Evolutionary conservation across 2,329 filamentous ascomycete genomes (phyloP), one percentile per base, ranked within the genome.

Genomic region (Cephalotrichum gorgonifer): DNA sequence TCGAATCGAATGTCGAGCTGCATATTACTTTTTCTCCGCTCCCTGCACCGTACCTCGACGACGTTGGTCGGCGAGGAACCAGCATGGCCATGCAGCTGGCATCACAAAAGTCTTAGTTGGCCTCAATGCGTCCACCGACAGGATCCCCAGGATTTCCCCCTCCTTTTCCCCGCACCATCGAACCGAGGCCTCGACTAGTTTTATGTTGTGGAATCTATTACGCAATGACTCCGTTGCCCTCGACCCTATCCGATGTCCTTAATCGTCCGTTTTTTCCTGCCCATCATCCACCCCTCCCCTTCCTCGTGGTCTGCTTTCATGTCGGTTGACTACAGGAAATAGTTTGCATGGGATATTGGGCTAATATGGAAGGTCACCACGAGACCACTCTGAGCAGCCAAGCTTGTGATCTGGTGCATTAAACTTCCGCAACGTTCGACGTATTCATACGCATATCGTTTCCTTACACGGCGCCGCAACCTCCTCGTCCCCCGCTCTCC

Each of bases 151-250:
- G 17, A 39, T 22, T 39, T n/a, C n/a, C n/a, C n/a, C n/a, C n/a
- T n/a, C n/a, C 35, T 6, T 20, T 20, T 22, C 17, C 35, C 33
- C 6, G 17, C 20, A 20, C 6, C 17, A 22, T 22, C n/a, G 35
- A 39, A 22, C 5, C 30, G 12, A 6, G 30, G 12, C 30, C 30
- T 33, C 30, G 30, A 14, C 38, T 12, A n/a, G 41, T 12, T 23
- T n/a, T 12, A n/a, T 47, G 33, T 22, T 23, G 23, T 41, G 45
- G 45, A 41, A 41, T 42, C 45, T 26, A 47, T 47, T 41, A 41
- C 44, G 44, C 20, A 25, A 42, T 47, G 12, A 20, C 22, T 47
- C 28, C 20, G 15, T 14, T 15, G 28, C 27, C 11, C 11, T 42
- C 42, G 17, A 25, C 35, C 17, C 33, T 17, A 47, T 12, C 30